These are phyloP conservation scores for Wakefieldia striispora DNA, from an alignment of 768 basidiomycete species.

Conservation along the genomic window DNA sequence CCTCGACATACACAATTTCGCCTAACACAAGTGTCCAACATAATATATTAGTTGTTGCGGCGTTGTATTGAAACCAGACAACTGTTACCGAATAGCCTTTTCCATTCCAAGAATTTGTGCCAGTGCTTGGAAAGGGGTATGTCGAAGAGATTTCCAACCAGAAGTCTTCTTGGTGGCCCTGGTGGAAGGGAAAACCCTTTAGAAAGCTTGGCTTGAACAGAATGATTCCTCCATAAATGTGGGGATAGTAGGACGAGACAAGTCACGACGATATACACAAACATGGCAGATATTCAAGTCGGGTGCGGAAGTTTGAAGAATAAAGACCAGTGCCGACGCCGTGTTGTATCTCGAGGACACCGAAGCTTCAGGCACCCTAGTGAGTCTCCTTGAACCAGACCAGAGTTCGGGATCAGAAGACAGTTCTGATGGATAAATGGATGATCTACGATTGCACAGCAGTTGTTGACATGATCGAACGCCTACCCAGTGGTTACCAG, in stretches of 20 bases:
- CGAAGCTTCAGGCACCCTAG: too few relatives aligned
- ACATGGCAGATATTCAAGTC: too few relatives aligned
- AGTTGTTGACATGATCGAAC: too few relatives aligned
- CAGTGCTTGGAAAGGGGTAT: conserved; percentile 5
- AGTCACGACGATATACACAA: background rate
- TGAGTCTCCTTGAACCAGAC: too few relatives aligned
- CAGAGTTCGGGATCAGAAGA: too few relatives aligned
- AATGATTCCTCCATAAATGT: conserved; percentile 1
- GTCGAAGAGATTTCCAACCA: conserved; percentile 9
- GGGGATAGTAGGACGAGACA: background rate
- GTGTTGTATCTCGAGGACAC: too few relatives aligned
- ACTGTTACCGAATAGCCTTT: conserved; percentile 4
- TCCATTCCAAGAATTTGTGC: conserved; percentile 11
- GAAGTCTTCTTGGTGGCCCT: background rate
- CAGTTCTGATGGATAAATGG: too few relatives aligned
- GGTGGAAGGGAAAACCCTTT: conserved; percentile 6
- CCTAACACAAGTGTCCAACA: too few relatives aligned
- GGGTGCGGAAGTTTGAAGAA: too few relatives aligned
- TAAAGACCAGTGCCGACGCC: too few relatives aligned
- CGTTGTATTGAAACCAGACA: background rate
- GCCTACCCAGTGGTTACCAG: too few relatives aligned
- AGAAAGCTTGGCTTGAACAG: background rate
- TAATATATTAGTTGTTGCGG: background rate
- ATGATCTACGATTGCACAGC: too few relatives aligned
- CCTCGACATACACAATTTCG: conserved; percentile 29